A percentile compares a stretch with the other conserved stretches of the same genome.
Conservation (phyloP, 805 yeast species). For the Dipodascopsis tothii region DNA sequence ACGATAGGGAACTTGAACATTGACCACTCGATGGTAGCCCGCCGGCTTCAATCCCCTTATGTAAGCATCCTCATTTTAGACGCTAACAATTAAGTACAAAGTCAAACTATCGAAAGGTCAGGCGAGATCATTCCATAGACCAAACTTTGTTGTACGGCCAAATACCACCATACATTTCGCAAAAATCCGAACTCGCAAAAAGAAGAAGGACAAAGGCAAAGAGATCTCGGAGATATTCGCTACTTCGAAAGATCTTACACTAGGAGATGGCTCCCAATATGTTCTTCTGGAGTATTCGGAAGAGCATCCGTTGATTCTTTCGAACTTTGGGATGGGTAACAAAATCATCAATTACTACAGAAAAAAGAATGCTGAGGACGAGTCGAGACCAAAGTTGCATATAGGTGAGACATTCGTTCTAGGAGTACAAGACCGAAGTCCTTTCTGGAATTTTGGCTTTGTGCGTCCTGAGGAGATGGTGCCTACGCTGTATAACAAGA, state of each 20-base stretch:
- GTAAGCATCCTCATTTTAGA: slow-evolving; percentile 4
- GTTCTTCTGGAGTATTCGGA: slow-evolving; percentile 84
- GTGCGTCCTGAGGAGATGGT: slow-evolving; percentile 91
- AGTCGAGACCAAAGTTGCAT: slow-evolving; percentile 74
- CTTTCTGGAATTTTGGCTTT: slow-evolving; percentile 97
- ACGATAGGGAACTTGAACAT: slow-evolving; percentile 84
- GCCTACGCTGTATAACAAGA: slow-evolving; percentile 85
- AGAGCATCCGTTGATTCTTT: slow-evolving; percentile 72
- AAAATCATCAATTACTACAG: slow-evolving; percentile 89
- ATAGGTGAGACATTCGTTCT: slow-evolving; percentile 92
- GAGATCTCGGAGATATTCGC: slow-evolving; percentile 67
- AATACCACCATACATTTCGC: slow-evolving; percentile 71
- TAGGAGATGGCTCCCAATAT: slow-evolving; percentile 74
- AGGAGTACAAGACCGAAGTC: slow-evolving; percentile 93
- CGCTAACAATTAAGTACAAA: slow-evolving; percentile 42
- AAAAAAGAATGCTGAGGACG: slow-evolving; percentile 71
- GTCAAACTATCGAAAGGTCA: slow-evolving; percentile 63
- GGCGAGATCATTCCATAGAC: slow-evolving; percentile 72
- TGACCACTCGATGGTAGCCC: slow-evolving; percentile 86
- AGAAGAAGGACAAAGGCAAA: slow-evolving; percentile 83
- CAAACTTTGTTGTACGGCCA: slow-evolving; percentile 65
- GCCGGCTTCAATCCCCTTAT: slow-evolving; percentile 80
- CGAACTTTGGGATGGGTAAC: slow-evolving; percentile 93
- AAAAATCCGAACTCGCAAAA: slow-evolving; percentile 67
- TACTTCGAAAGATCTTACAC: slow-evolving; percentile 64